Evolutionary conservation across 441 rosid genomes (phyloP).

Genomic region (Theobroma grandiflorum): DNA sequence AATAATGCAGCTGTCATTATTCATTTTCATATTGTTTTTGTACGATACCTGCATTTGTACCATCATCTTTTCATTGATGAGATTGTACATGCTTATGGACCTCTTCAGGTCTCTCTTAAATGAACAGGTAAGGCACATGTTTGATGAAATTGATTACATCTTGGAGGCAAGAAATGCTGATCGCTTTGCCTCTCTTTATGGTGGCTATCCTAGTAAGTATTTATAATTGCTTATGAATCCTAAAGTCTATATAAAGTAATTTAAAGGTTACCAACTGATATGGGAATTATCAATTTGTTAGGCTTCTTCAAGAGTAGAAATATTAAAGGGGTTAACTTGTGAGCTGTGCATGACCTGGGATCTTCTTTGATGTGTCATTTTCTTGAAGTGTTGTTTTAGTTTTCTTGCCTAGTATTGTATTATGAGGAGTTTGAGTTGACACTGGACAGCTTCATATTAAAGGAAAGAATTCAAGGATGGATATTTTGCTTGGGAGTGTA

Average conservation of each 20-base stretch:
- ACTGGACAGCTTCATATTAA: not conserved
- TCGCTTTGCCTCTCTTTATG: conserved; percentile 86
- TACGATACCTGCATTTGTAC: conserved; percentile 5
- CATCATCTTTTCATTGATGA: conserved; percentile 31
- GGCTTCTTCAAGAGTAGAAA: conserved; percentile 3
- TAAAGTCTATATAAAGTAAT: conserved; percentile 11
- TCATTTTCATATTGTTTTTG: conserved; percentile 11
- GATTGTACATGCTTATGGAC: conserved; percentile 47
- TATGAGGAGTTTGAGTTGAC: conserved; percentile 10
- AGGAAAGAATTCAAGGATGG: not conserved
- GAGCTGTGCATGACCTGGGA: not conserved
- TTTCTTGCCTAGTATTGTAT: conserved; percentile 7
- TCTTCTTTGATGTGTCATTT: conserved; percentile 1
- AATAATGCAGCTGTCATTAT: not conserved
- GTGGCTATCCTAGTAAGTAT: conserved; percentile 61
- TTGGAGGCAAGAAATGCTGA: conserved; percentile 96
- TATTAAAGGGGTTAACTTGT: not conserved
- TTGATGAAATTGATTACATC: conserved; percentile 95
- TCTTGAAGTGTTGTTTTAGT: conserved; percentile 2
- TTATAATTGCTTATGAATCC: conserved; percentile 5
- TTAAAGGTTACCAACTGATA: not conserved
- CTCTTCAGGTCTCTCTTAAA: conserved; percentile 58
- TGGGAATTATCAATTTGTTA: not conserved
- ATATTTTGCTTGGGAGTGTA: conserved; percentile 3
- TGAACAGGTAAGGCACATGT: conserved; percentile 99